phyloP scores from a whole-genome alignment of 495 filamentous ascomycete species.

The Aspergillus leporis region DNA sequence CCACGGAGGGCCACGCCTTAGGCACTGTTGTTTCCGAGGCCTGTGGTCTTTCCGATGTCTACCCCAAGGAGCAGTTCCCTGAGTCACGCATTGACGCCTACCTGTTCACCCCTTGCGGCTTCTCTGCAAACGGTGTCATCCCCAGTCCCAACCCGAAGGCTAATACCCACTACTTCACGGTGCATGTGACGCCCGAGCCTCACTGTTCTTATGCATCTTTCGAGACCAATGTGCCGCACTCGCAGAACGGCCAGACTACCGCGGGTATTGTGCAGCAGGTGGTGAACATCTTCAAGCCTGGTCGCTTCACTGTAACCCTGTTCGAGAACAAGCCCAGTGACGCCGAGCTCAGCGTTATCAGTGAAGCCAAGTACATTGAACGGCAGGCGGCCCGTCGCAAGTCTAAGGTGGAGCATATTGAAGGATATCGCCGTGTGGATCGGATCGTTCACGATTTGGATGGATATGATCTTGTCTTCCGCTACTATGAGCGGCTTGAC shows the following conservation, averaged over 20 bases:
- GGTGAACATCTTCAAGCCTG: slow-evolving; percentile 91
- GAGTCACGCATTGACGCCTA: slow-evolving; percentile 96
- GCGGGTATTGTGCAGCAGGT: slow-evolving; percentile 91
- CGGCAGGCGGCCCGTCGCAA: slow-evolving; percentile 51
- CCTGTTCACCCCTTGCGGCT: slow-evolving; percentile 95
- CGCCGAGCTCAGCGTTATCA: slow-evolving; percentile 33
- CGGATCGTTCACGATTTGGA: slow-evolving; percentile 97
- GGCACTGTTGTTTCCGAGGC: slow-evolving; percentile 90
- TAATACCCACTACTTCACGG: slow-evolving; percentile 93
- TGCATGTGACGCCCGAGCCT: slow-evolving; percentile 97
- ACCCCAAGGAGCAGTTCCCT: slow-evolving; percentile 82
- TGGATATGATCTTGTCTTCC: slow-evolving; percentile 95
- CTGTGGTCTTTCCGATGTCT: slow-evolving; percentile 88
- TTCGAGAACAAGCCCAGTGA: slow-evolving; percentile 81
- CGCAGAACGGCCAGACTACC: slow-evolving; percentile 83
- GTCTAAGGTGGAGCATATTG: slow-evolving; percentile 76
- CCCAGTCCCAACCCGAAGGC: slow-evolving; percentile 68
- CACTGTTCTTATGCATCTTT: slow-evolving; percentile 99
- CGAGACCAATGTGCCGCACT: slow-evolving; percentile 96
- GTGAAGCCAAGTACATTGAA: slow-evolving; percentile 45
- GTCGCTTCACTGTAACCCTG: slow-evolving; percentile 93
- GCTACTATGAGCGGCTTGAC: slow-evolving; percentile 90
- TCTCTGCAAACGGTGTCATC: slow-evolving; percentile 96
- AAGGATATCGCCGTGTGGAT: slow-evolving; percentile 87
- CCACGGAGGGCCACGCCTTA: slow-evolving; percentile 91